Conservation (phyloP, 495 filamentous ascomycete species). For the Penicillium parvum region DNA sequence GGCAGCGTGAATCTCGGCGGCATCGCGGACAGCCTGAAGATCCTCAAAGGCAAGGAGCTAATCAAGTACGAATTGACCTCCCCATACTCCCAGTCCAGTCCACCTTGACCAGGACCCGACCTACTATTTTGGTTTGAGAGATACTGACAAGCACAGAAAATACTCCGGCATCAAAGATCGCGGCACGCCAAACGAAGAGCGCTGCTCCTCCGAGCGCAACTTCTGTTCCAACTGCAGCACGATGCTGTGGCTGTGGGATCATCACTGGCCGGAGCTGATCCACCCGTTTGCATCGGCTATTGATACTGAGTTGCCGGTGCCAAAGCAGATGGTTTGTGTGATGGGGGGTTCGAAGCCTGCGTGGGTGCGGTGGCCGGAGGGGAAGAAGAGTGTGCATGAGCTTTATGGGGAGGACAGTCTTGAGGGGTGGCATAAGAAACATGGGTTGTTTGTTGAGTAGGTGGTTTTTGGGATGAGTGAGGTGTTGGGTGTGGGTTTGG, state of each 20-base stretch:
- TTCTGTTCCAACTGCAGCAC: constrained; percentile 51
- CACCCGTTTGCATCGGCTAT: constrained; percentile 56
- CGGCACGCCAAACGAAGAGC: constrained; percentile 40
- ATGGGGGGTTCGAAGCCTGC: constrained; percentile 45
- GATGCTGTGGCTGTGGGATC: constrained; percentile 49
- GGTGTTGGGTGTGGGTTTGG: neutral
- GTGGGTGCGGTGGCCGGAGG: constrained; percentile 50
- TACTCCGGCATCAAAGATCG: constrained; percentile 49
- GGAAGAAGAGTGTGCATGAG: constrained; percentile 45
- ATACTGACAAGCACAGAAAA: no score
- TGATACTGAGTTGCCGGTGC: constrained; percentile 48
- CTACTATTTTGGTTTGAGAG: neutral
- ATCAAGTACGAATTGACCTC: constrained; percentile 39
- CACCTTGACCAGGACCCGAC: neutral
- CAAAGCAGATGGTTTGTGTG: constrained; percentile 52
- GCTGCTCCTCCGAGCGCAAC: constrained; percentile 45
- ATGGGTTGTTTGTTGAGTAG: constrained; percentile 31
- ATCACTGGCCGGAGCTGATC: constrained; percentile 51
- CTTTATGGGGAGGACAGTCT: constrained; percentile 40
- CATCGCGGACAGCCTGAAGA: constrained; percentile 41
- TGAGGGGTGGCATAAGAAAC: constrained; percentile 52
- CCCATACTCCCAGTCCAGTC: neutral
- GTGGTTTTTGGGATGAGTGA: neutral
- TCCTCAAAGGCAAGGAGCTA: constrained; percentile 43
- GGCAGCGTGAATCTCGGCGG: constrained; percentile 51